Evolutionary conservation across 2,329 filamentous ascomycete species (phyloP).

Genomic region (Ceratocystis smalleyi): DNA sequence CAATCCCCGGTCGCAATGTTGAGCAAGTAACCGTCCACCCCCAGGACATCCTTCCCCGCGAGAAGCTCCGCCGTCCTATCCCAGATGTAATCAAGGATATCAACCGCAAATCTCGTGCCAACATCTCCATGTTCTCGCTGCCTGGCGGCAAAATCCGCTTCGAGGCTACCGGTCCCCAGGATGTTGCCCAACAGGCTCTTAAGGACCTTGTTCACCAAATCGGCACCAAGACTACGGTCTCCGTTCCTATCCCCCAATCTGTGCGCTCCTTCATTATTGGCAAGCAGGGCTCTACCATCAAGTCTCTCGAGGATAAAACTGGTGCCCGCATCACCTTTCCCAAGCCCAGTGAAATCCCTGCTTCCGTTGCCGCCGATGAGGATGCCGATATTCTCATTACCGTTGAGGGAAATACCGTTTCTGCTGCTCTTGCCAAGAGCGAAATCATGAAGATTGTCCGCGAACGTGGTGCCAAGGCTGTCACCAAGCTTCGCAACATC

Average conservation of each 20-base stretch:
- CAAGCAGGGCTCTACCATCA: conserved; percentile 76
- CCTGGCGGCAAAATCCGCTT: conserved; percentile 62
- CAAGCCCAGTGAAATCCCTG: conserved; percentile 51
- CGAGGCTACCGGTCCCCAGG: conserved; percentile 68
- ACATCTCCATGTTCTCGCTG: conserved; percentile 60
- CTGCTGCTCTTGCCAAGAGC: conserved; percentile 66
- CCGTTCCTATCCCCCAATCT: conserved; percentile 34
- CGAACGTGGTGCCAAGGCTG: conserved; percentile 70
- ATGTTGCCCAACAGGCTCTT: conserved; percentile 72
- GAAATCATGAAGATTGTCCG: conserved; percentile 78
- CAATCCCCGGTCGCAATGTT: conserved; percentile 67
- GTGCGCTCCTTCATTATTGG: conserved; percentile 85
- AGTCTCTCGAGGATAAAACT: conserved; percentile 74
- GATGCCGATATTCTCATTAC: conserved; percentile 71
- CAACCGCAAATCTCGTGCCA: conserved; percentile 80
- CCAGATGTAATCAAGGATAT: conserved; percentile 78
- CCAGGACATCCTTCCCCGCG: conserved; percentile 58
- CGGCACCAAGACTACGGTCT: conserved; percentile 44
- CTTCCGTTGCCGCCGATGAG: conserved; percentile 50
- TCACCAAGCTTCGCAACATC: conserved; percentile 65
- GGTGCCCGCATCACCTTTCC: conserved; percentile 84
- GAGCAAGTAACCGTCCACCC: conserved; percentile 61
- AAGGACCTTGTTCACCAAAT: conserved; percentile 81
- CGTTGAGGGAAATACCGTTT: conserved; percentile 82
- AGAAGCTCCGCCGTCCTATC: conserved; percentile 70